These are phyloP conservation scores for Neurospora tetraspora DNA, from an alignment of 495 filamentous ascomycete genomes.

Conservation along the genomic window DNA sequence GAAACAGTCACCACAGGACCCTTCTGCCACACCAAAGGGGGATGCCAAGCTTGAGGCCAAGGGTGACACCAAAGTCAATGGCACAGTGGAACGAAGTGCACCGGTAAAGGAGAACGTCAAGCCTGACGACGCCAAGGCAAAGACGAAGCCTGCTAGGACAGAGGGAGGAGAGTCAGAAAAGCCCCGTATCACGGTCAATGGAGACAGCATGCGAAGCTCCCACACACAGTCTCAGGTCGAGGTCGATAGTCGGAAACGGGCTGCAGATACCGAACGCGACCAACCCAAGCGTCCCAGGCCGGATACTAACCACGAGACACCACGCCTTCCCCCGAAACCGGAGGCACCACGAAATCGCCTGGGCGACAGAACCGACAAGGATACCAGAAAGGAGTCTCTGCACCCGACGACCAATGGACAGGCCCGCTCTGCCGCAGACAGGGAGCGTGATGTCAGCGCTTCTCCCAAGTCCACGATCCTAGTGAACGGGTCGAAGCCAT, in stretches of 20 bases:
- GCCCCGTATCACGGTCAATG: constrained; percentile 16
- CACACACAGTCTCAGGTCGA: constrained; percentile 16
- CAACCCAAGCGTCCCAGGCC: constrained; percentile 28
- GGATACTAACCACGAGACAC: constrained; percentile 20
- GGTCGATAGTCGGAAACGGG: constrained; percentile 28
- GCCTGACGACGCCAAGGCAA: constrained; percentile 10
- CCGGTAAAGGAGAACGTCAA: constrained; percentile 7
- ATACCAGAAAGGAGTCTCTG: constrained; percentile 12
- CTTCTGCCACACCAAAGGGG: constrained; percentile 3
- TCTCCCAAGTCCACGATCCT: constrained; percentile 32
- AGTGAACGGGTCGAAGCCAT: constrained; percentile 32
- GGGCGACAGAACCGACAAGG: constrained; percentile 20
- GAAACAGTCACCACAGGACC: constrained; percentile 12
- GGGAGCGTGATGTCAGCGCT: constrained; percentile 22
- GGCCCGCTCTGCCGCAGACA: constrained; percentile 12
- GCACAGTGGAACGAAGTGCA: constrained; percentile 1
- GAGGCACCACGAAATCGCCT: constrained; percentile 14
- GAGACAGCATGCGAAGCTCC: constrained; percentile 17
- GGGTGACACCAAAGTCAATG: background rate
- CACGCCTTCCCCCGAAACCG: constrained; percentile 15
- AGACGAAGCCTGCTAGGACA: constrained; percentile 18
- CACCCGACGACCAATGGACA: constrained; percentile 27
- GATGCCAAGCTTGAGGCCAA: constrained; percentile 13
- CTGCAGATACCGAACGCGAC: constrained; percentile 26
- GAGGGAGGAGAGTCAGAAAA: constrained; percentile 14